These are phyloP conservation scores for Sclerotiophoma versabilis DNA, from an alignment of 2,329 filamentous ascomycete species.

Conservation along the genomic window DNA sequence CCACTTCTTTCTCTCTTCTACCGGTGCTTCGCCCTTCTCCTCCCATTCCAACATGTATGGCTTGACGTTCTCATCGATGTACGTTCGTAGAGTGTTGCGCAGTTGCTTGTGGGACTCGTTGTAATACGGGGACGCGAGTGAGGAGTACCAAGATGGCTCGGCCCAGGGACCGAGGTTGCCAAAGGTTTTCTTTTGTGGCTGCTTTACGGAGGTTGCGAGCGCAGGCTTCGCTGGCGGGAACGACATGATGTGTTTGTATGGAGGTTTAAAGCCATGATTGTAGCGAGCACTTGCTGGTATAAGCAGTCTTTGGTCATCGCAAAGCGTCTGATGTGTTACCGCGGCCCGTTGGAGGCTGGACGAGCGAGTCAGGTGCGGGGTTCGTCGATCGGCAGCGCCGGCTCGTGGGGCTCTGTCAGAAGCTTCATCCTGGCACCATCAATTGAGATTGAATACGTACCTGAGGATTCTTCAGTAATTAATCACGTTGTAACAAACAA, in stretches of 20 bases:
- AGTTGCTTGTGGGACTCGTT: conserved; percentile 66
- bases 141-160: conserved; percentile 57
- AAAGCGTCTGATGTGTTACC: conserved; percentile 8
- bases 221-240: conserved; percentile 17
- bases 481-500: neutral
- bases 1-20: conserved; percentile 52
- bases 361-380: conserved; percentile 16
- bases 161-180: conserved; percentile 53
- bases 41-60: conserved; percentile 71
- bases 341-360: conserved; percentile 13
- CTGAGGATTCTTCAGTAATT: neutral
- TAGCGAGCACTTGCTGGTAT: neutral
- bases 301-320: conserved; percentile 2
- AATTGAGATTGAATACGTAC: neutral
- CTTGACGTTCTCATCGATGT: conserved; percentile 65
- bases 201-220: conserved; percentile 28
- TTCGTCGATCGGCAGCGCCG: conserved; percentile 7
- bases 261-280: neutral
- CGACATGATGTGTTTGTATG: conserved; percentile 14
- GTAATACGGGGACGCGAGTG: conserved; percentile 67
- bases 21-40: conserved; percentile 56
- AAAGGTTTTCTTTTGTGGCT: conserved; percentile 34
- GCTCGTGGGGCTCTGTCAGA: conserved; percentile 6
- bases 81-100: conserved; percentile 63
- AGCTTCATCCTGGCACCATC: conserved; percentile 11